Evolutionary conservation across 208 protist genomes (phyloP).

Genomic region (Crithidia acanthocephali): DNA sequence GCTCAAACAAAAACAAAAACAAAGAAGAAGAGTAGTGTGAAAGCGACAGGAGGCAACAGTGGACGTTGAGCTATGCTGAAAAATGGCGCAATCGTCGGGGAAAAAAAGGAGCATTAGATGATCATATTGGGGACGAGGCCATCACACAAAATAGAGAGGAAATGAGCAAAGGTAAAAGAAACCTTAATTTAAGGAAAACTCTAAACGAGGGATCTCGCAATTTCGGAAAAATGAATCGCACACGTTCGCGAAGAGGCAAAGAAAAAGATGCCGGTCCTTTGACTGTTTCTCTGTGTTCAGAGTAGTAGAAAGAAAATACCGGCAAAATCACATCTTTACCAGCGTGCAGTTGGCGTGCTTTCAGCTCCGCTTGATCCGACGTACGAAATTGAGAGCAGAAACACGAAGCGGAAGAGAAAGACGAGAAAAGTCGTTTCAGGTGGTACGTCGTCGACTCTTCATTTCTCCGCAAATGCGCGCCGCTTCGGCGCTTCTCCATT

Average conservation of each 20-base stretch:
- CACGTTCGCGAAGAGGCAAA: not conserved
- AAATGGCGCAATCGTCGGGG: not conserved
- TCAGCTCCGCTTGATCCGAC: not conserved
- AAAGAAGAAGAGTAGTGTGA: not conserved
- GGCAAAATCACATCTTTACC: no score
- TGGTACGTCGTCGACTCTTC: no score
- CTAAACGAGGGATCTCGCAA: not conserved
- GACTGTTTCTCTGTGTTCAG: not conserved
- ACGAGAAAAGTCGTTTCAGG: no score
- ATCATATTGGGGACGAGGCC: not conserved
- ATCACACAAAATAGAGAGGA: constrained; percentile 1
- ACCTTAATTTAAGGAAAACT: not conserved
- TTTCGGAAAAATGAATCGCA: no score
- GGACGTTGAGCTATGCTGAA: not conserved
- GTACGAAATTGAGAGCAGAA: not conserved
- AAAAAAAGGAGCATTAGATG: constrained; percentile 4
- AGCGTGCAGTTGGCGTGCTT: not conserved
- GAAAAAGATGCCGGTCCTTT: not conserved
- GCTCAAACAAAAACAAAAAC: not conserved
- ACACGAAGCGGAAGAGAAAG: not conserved
- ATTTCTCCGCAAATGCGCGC: no score
- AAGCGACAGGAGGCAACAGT: not conserved
- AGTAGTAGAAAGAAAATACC: no score
- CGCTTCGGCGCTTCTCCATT: no score
- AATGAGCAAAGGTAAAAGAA: not conserved